Conservation (phyloP, 495 filamentous ascomycete species). For the Chlorociboria aeruginascens region DNA sequence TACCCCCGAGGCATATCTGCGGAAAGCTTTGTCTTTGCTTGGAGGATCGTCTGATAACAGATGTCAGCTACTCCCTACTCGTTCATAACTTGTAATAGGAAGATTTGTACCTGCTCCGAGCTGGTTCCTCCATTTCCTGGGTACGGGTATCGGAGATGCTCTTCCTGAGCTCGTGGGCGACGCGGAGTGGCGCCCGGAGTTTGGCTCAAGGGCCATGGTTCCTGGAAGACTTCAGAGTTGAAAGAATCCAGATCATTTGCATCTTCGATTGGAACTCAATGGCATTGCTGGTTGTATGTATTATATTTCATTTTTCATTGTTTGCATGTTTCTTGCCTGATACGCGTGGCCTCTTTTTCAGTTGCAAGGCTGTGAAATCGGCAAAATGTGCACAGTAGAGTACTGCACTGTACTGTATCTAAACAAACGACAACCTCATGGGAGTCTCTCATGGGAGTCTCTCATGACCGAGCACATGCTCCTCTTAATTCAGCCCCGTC, state of each 20-base stretch:
- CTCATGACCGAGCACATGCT: constrained; percentile 6
- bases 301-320: not conserved
- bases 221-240: constrained; percentile 3
- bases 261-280: not conserved
- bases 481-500: not conserved
- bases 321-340: no score
- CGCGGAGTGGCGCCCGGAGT: constrained; percentile 49
- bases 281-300: not conserved
- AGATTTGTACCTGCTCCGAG: constrained; percentile 30
- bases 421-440: constrained; percentile 1
- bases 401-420: not conserved
- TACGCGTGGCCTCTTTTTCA: constrained; percentile 5
- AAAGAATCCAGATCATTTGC: not conserved
- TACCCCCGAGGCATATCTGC: constrained; percentile 79
- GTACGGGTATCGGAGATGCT: constrained; percentile 48
- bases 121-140: constrained; percentile 46
- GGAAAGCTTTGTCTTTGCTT: constrained; percentile 81
- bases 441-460: constrained; percentile 1
- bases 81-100: not conserved
- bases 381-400: not conserved
- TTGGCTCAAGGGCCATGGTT: constrained; percentile 44
- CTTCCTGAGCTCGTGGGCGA: constrained; percentile 70
- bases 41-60: constrained; percentile 42
- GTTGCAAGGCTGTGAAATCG: not conserved
- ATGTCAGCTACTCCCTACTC: not conserved